phyloP scores from a whole-genome alignment of 108 stramenopile genomes.

The Discostella pseudostelligera region DNA sequence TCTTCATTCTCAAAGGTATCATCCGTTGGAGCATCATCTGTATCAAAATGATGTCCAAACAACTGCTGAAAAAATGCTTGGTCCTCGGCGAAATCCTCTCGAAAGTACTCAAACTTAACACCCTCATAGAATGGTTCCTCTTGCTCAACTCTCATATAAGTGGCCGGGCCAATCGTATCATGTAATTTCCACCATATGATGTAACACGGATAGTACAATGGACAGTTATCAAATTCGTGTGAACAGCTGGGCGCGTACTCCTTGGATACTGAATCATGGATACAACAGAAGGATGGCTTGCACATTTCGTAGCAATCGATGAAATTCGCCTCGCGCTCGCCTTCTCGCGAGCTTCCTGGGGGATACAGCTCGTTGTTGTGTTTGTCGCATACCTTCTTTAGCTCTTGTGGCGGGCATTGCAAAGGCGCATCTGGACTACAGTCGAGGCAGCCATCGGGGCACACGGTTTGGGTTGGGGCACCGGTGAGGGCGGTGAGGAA shows the following conservation, averaged over 20 bases:
- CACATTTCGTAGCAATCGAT: slow-evolving; percentile 54
- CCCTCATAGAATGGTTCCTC: slow-evolving; percentile 50
- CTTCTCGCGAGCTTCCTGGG: slow-evolving; percentile 9
- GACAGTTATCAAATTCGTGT: slow-evolving; percentile 48
- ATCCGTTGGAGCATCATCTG: slow-evolving; percentile 43
- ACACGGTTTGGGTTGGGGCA: neutral
- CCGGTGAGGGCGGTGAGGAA: too few species aligned
- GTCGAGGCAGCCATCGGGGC: slow-evolving; percentile 42
- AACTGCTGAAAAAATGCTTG: slow-evolving; percentile 41
- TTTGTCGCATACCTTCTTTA: slow-evolving; percentile 49
- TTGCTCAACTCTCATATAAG: slow-evolving; percentile 46
- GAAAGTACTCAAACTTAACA: slow-evolving; percentile 23
- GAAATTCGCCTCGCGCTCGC: slow-evolving; percentile 39
- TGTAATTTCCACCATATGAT: slow-evolving; percentile 62
- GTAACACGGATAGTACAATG: slow-evolving; percentile 54
- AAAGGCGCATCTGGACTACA: slow-evolving; percentile 43
- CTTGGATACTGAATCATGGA: slow-evolving; percentile 45
- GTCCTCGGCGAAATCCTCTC: slow-evolving; percentile 32
- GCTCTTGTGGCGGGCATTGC: slow-evolving; percentile 33
- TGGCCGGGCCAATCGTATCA: slow-evolving; percentile 59
- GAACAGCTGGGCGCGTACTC: slow-evolving; percentile 35
- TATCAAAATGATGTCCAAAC: slow-evolving; percentile 56
- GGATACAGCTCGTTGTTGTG: slow-evolving; percentile 32
- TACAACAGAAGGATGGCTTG: slow-evolving; percentile 62
- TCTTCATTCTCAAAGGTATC: slow-evolving; percentile 45